These are phyloP conservation scores for Castanospermum australe DNA, from an alignment of 306 rosid species.

Conservation along the genomic window DNA sequence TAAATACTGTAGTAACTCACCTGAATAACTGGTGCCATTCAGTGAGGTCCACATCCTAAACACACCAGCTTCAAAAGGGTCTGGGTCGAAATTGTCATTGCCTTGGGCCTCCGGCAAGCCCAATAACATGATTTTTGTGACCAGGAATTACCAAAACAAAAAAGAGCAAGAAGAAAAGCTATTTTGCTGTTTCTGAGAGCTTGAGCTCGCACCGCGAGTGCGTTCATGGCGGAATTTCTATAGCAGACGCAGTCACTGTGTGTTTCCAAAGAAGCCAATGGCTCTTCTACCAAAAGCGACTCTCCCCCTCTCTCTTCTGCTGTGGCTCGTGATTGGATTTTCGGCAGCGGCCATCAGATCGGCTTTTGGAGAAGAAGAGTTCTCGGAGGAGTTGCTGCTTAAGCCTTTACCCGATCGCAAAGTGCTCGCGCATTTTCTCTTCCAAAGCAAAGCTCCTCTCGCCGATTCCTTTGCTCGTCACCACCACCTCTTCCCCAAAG, in stretches of 20 bases:
- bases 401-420: constrained; percentile 90
- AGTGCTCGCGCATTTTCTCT: constrained; percentile 83
- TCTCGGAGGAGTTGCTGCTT: constrained; percentile 83
- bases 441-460: constrained; percentile 62
- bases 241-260: not conserved
- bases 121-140: too few species aligned
- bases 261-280: constrained; percentile 32
- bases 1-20: too few species aligned
- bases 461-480: constrained; percentile 63
- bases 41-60: too few species aligned
- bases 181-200: not conserved
- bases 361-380: constrained; percentile 53
- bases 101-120: too few species aligned
- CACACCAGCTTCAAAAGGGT: too few species aligned
- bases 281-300: constrained; percentile 19
- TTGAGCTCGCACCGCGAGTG: constrained; percentile 4
- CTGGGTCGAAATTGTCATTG: too few species aligned
- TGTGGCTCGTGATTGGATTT: constrained; percentile 1
- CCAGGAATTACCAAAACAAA: not conserved
- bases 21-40: too few species aligned
- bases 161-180: not conserved
- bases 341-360: constrained; percentile 36
- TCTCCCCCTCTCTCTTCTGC: constrained; percentile 28
- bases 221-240: constrained; percentile 39
- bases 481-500: constrained; percentile 93